Evolutionary conservation across 2,329 filamentous ascomycete genomes (phyloP), one percentile per base, ranked within the genome.

Genomic region (Chlorencoelia australis): DNA sequence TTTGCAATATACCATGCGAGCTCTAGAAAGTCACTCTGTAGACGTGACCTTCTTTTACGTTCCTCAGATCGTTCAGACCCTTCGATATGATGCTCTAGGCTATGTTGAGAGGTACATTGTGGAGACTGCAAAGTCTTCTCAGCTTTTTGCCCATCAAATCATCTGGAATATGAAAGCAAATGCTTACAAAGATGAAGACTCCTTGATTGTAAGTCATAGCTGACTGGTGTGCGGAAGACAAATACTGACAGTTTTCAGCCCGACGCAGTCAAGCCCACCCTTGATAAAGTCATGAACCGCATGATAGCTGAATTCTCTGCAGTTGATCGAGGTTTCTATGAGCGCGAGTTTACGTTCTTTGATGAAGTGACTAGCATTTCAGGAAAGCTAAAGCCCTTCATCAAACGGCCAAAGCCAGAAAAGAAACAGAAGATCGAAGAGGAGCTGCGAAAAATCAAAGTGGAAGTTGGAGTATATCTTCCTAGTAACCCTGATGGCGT

Each of bases 151-250:
- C 2, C 93, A 99, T 59, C 91, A 99, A 54, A 96, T 98, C 48
- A 98, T 99, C 56, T 99, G 93, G 91, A 99, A 98, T 58, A 98
- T 99, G 82, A 98, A 96, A 59, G 91, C 91, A 20, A 99, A 98
- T 59, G 84, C 88, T 1, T 98, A 84, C 69, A 98, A 95, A 59
- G 93, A 98, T 47, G 89, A 98, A 52, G 86, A 95, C 48, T 88
- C 82, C 10, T 76, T 82, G 51, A 74, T 94, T 45, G 79, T 84
- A 66, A 68, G 77, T 61, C 1, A 13, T 2, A n/a, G n/a, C n/a
- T n/a, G n/a, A n/a, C 6, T 18, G 8, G 18, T 19, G 14, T 9
- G 7, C 22, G 10, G 15, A 5, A 21, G 5, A 15, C 6, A 32
- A 19, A 30, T 45, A 13, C 43, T 40, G 40, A 45, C 36, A 31